phyloP scores from a whole-genome alignment of 768 basidiomycete genomes.

The Collybia sordida region DNA sequence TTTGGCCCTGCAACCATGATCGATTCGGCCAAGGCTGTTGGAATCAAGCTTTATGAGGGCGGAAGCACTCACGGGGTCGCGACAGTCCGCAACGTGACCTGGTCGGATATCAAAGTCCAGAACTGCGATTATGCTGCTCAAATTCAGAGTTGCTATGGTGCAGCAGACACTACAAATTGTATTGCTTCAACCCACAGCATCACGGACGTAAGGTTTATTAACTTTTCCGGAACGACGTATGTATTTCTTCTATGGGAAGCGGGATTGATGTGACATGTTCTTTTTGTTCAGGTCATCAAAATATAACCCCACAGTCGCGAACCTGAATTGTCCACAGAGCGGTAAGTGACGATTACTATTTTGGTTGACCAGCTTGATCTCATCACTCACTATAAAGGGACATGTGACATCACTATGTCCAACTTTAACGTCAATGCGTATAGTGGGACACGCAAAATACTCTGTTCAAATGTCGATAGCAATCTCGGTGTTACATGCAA shows the following conservation, averaged over 20 bases:
- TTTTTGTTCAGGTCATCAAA: constrained; percentile 18
- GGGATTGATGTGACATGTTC: not conserved
- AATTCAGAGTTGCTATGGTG: constrained; percentile 29
- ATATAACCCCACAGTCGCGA: constrained; percentile 23
- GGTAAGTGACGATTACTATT: too few species aligned
- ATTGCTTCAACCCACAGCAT: constrained; percentile 21
- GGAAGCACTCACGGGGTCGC: constrained; percentile 26
- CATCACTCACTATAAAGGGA: constrained; percentile 6
- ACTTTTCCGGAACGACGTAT: constrained; percentile 28
- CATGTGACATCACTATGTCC: constrained; percentile 21
- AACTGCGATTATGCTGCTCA: constrained; percentile 32
- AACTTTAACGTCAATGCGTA: constrained; percentile 24
- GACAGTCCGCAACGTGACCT: constrained; percentile 29
- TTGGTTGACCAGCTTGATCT: too few species aligned
- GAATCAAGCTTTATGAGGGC: constrained; percentile 30
- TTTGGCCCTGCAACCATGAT: constrained; percentile 28
- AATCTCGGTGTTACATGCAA: constrained; percentile 23
- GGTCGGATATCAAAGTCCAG: constrained; percentile 23
- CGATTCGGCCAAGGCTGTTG: constrained; percentile 28
- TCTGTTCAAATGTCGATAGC: constrained; percentile 26
- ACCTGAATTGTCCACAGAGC: constrained; percentile 24
- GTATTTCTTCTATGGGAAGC: not conserved
- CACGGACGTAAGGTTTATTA: constrained; percentile 22
- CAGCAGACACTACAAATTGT: constrained; percentile 18
- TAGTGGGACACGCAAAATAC: constrained; percentile 20